Conservation (phyloP, 2,329 filamentous ascomycete species). For the Nothomitra cinnamomea region DNA sequence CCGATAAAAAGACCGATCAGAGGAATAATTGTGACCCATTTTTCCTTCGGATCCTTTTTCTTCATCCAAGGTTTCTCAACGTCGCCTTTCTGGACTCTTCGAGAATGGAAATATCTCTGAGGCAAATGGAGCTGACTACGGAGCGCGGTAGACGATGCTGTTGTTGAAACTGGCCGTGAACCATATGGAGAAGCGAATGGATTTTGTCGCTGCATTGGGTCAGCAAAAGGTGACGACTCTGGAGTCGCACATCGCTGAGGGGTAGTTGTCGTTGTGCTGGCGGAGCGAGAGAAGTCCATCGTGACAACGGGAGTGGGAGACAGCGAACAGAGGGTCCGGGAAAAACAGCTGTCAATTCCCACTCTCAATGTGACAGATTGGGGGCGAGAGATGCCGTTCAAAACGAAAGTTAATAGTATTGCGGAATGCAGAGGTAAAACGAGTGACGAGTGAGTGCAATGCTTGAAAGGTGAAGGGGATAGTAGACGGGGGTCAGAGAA, state of each 20-base stretch:
- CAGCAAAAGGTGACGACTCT: slow-evolving; percentile 10
- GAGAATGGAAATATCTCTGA: slow-evolving; percentile 50
- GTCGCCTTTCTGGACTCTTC: slow-evolving; percentile 53
- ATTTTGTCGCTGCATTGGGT: slow-evolving; percentile 14
- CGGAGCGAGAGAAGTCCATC: slow-evolving; percentile 6
- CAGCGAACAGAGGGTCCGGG: not conserved
- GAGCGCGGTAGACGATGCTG: slow-evolving; percentile 25
- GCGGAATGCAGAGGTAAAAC: too few species aligned
- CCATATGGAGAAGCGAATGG: slow-evolving; percentile 25
- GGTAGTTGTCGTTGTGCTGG: slow-evolving; percentile 18
- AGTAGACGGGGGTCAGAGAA: too few species aligned
- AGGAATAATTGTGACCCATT: slow-evolving; percentile 73
- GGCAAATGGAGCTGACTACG: slow-evolving; percentile 10
- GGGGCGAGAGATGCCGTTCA: too few species aligned
- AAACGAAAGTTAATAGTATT: too few species aligned
- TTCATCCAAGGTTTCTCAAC: slow-evolving; percentile 61
- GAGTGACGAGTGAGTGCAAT: too few species aligned
- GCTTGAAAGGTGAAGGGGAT: too few species aligned
- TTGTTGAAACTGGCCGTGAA: slow-evolving; percentile 26
- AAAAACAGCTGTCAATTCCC: too few species aligned
- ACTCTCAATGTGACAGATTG: too few species aligned
- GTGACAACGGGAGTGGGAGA: not conserved
- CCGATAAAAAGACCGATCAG: slow-evolving; percentile 54
- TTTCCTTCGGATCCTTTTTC: slow-evolving; percentile 61
- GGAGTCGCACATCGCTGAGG: slow-evolving; percentile 23